Evolutionary conservation across 371 early-diverging fungal species (phyloP).

Genomic region (Mucor plumbeus): DNA sequence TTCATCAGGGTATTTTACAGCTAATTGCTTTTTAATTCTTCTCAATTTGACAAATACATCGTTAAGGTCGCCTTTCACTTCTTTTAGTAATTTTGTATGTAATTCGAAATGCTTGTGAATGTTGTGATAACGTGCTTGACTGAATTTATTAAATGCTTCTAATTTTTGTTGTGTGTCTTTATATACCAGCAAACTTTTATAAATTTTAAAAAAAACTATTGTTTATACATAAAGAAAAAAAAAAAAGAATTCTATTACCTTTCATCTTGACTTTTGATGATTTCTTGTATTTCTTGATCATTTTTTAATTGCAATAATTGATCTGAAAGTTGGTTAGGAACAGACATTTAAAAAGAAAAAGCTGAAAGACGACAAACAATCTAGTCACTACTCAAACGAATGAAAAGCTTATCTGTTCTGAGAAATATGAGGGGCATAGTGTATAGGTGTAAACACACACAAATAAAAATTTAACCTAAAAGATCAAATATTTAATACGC

Average conservation of each 20-base stretch:
- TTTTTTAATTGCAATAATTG: conserved; percentile 27
- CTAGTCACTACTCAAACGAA: background rate
- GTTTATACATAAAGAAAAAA: background rate
- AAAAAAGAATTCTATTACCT: conserved; percentile 12
- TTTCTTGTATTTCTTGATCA: conserved; percentile 23
- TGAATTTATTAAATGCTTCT: conserved; percentile 53
- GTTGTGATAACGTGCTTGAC: conserved; percentile 50
- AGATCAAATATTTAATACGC: background rate
- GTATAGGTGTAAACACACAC: background rate
- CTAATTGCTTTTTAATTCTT: conserved; percentile 41
- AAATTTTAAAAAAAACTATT: background rate
- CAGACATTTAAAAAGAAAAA: conserved; percentile 13
- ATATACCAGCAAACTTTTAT: conserved; percentile 30
- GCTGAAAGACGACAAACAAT: background rate
- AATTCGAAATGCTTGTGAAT: conserved; percentile 49
- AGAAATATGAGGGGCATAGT: conserved; percentile 8
- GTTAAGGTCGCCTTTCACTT: conserved; percentile 49
- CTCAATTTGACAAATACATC: conserved; percentile 45
- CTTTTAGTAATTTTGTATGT: conserved; percentile 44
- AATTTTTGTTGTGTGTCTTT: conserved; percentile 37
- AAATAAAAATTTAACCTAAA: conserved; percentile 8
- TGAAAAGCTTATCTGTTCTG: background rate
- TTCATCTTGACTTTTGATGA: conserved; percentile 26
- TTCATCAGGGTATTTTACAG: conserved; percentile 43
- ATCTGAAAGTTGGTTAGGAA: conserved; percentile 20